These are phyloP conservation scores for Phytophthora hibernalis DNA, from an alignment of 352 stramenopile species.

Conservation along the genomic window DNA sequence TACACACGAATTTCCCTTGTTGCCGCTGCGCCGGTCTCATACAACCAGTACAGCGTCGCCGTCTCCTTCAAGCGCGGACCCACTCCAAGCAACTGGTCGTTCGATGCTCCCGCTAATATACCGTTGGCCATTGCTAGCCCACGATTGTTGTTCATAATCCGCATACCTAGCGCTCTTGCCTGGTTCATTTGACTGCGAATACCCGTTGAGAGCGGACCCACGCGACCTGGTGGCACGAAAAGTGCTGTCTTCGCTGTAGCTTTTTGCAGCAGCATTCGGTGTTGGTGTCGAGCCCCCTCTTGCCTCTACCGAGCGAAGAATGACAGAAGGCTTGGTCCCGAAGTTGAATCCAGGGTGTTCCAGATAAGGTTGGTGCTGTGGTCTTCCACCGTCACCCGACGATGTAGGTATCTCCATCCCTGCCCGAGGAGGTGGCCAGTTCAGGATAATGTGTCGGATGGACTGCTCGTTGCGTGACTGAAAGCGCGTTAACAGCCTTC, in stretches of 20 bases:
- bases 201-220: background rate
- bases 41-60: constrained; percentile 25
- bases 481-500: constrained; percentile 54
- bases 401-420: background rate
- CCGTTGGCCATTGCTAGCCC: background rate
- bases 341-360: constrained; percentile 22
- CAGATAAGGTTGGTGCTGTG: constrained; percentile 20
- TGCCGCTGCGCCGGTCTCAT: background rate
- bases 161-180: background rate
- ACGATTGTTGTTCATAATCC: background rate
- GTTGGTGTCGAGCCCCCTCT: background rate
- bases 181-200: background rate
- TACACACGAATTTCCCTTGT: background rate
- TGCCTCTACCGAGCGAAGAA: constrained; percentile 5
- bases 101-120: background rate
- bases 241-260: constrained; percentile 11
- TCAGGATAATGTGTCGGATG: constrained; percentile 56
- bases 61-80: constrained; percentile 16
- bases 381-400: background rate
- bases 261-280: background rate
- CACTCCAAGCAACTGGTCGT: constrained; percentile 10
- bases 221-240: constrained; percentile 12
- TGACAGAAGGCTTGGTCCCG: constrained; percentile 2
- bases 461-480: constrained; percentile 60
- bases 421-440: constrained; percentile 45